These are phyloP conservation scores for Penicillium silybi DNA, from an alignment of 495 filamentous ascomycete genomes.

Conservation along the genomic window DNA sequence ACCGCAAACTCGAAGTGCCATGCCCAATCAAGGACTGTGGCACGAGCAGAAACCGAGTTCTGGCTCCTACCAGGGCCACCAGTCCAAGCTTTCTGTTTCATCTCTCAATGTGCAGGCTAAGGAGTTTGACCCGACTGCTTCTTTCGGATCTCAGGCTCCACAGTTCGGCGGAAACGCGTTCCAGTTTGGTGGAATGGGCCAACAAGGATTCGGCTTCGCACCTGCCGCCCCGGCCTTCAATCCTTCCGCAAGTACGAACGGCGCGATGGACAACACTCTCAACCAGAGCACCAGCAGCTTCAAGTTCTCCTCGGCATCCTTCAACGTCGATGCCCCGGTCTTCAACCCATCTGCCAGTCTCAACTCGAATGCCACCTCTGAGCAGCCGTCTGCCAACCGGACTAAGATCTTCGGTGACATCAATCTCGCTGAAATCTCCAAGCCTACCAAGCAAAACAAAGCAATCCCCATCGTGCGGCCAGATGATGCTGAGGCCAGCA, in stretches of 20 bases:
- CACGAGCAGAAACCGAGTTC: constrained; percentile 34
- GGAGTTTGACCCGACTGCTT: constrained; percentile 72
- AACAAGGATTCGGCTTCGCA: constrained; percentile 52
- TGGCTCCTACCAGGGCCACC: constrained; percentile 10
- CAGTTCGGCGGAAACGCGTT: constrained; percentile 53
- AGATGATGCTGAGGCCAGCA: constrained; percentile 42
- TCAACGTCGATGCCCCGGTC: constrained; percentile 76
- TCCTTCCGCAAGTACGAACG: constrained; percentile 43
- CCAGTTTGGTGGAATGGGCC: constrained; percentile 41
- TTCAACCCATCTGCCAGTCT: constrained; percentile 61
- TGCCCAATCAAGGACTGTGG: constrained; percentile 36
- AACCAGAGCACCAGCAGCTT: constrained; percentile 52
- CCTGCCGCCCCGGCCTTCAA: constrained; percentile 67
- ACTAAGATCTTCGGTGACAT: constrained; percentile 74
- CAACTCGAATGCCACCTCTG: constrained; percentile 21
- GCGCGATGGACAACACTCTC: neutral
- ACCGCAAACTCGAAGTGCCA: constrained; percentile 39
- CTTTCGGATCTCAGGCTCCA: constrained; percentile 57
- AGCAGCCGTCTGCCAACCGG: constrained; percentile 23
- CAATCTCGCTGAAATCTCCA: constrained; percentile 58
- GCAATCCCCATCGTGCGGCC: constrained; percentile 78
- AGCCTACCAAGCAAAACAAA: constrained; percentile 67
- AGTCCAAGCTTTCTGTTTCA: constrained; percentile 47
- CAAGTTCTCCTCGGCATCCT: constrained; percentile 68
- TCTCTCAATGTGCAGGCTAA: constrained; percentile 83